These are phyloP conservation scores for Cercospora janseana DNA, from an alignment of 2,329 filamentous ascomycete species.

Conservation along the genomic window DNA sequence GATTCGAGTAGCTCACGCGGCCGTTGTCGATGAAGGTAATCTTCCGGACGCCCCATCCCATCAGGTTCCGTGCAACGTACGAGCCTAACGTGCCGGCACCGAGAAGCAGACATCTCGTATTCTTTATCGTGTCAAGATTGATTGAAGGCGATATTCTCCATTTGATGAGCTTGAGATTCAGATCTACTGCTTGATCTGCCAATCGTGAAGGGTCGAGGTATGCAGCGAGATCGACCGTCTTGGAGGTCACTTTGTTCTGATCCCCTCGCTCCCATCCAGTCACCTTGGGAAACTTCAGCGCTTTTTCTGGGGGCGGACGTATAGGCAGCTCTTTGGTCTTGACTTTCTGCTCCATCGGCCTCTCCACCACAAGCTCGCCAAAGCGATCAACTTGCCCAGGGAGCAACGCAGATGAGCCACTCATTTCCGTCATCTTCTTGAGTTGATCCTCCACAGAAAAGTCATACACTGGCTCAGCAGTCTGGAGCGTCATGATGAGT, in stretches of 20 bases:
- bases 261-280: slow-evolving; percentile 92
- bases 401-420: slow-evolving; percentile 30
- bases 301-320: slow-evolving; percentile 41
- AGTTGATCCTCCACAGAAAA: slow-evolving; percentile 27
- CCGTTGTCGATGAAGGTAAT: slow-evolving; percentile 97
- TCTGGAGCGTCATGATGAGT: slow-evolving; percentile 68
- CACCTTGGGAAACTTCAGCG: slow-evolving; percentile 64
- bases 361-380: slow-evolving; percentile 34
- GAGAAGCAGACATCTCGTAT: slow-evolving; percentile 83
- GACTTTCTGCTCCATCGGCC: slow-evolving; percentile 11
- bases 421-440: slow-evolving; percentile 29
- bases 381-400: slow-evolving; percentile 35
- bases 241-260: slow-evolving; percentile 71
- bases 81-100: slow-evolving; percentile 91
- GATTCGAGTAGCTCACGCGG: slow-evolving; percentile 91
- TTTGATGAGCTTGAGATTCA: slow-evolving; percentile 98
- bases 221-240: slow-evolving; percentile 78
- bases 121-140: slow-evolving; percentile 83
- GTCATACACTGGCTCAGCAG: slow-evolving; percentile 46
- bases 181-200: slow-evolving; percentile 89
- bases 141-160: slow-evolving; percentile 92
- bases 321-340: slow-evolving; percentile 17
- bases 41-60: slow-evolving; percentile 93
- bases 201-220: slow-evolving; percentile 89
- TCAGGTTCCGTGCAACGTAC: slow-evolving; percentile 85